Conservation (phyloP, 148 eudicot genomes). For the Chenopodium formosanum region DNA sequence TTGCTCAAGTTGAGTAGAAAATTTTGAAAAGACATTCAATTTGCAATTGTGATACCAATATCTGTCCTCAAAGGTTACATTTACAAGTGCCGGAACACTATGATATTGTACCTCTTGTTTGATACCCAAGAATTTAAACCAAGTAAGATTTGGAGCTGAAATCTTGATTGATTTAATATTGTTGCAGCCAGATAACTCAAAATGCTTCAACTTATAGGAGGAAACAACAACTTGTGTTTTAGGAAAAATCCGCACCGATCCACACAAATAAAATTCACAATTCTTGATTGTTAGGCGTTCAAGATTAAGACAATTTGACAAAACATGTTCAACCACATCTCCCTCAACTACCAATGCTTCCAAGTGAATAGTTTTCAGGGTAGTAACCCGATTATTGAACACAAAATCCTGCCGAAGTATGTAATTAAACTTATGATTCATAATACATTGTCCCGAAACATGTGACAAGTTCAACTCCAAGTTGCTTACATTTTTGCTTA, state of each 20-base stretch:
- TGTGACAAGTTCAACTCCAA: constrained; percentile 1
- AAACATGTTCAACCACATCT: not conserved
- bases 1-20: too few species aligned
- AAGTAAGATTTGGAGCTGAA: too few species aligned
- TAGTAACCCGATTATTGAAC: not conserved
- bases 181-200: not conserved
- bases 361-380: not conserved
- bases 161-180: not conserved
- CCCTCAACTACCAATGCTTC: not conserved
- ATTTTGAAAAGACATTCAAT: too few species aligned
- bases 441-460: too few species aligned
- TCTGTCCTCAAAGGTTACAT: too few species aligned
- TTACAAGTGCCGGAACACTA: too few species aligned
- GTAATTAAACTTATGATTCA: too few species aligned
- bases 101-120: too few species aligned
- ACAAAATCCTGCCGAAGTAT: not conserved
- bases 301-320: not conserved
- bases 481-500: not conserved
- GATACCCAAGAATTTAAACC: too few species aligned
- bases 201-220: not conserved
- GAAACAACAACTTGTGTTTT: not conserved
- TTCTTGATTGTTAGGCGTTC: not conserved
- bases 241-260: not conserved
- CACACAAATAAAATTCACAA: too few species aligned
- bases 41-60: too few species aligned